These are phyloP conservation scores for Silene latifolia DNA, from an alignment of 148 eudicot genomes.

Conservation along the genomic window DNA sequence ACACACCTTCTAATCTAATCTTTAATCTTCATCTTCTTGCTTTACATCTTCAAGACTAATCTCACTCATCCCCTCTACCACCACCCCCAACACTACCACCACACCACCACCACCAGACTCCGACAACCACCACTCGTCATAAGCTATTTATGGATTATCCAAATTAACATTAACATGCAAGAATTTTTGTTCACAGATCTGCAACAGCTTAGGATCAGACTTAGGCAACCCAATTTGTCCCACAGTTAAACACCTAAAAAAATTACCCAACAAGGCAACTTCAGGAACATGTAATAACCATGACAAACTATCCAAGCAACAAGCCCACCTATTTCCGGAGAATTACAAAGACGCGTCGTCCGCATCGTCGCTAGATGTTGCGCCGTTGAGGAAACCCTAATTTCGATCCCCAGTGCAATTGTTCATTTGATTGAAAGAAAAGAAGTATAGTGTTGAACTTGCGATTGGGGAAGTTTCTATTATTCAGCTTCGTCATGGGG, in stretches of 20 bases:
- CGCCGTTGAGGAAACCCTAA: constrained; percentile 42
- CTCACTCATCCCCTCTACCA: too few species aligned
- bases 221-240: constrained; percentile 72
- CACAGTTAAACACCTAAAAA: constrained; percentile 89
- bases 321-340: constrained; percentile 57
- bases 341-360: constrained; percentile 30
- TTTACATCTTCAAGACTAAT: too few species aligned
- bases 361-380: constrained; percentile 50
- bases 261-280: constrained; percentile 89
- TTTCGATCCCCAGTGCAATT: constrained; percentile 57
- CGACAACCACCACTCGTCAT: too few species aligned
- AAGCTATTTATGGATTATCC: neutral
- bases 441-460: constrained; percentile 69
- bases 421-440: constrained; percentile 74
- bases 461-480: constrained; percentile 57
- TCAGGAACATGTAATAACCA: constrained; percentile 74
- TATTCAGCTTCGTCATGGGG: constrained; percentile 45
- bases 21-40: too few species aligned
- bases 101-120: too few species aligned
- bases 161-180: neutral
- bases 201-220: constrained; percentile 55
- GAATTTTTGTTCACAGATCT: constrained; percentile 40
- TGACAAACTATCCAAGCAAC: constrained; percentile 66
- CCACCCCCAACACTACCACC: too few species aligned
- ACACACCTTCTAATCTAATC: too few species aligned